Evolutionary conservation across 2,329 filamentous ascomycete species (phyloP), one percentile per base, ranked within the genome.

Genomic region (Botrytis squamosa): DNA sequence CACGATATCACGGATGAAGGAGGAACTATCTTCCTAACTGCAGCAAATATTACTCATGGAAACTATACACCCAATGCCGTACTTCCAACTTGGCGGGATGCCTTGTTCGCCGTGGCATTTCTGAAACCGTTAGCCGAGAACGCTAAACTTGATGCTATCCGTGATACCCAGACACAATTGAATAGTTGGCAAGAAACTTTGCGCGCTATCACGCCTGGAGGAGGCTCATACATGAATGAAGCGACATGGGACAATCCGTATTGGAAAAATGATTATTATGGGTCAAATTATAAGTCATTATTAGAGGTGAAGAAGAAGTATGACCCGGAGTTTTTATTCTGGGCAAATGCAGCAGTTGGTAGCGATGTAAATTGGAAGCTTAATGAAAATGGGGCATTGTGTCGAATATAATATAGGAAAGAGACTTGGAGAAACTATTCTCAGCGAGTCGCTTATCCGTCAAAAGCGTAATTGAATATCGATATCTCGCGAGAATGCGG

Each of bases 351-450:
- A 18, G 49, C 36, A 20, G 49, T 57, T 20, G 49, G 49, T 14
- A 69, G 66, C 6, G 49, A 57, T 69, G 8, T 69, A 40, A 12
- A 57, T 25, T 57, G 66, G 66, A 57, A 69, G 38, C 33, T 42
- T 40, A 25, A 14, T 57, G 36, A 10, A 1, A 57, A 22, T 22
- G 66, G 49, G 20, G 66, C 49, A 8, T 33, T 69, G 66, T 69
- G 66, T 42, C 49, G 66, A 40, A n/a, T 29, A 40, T 67, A 33
- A 55, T 29, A 25, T 14, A 55, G 49, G 49, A 55, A 55, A 55
- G 49, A 55, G 49, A n/a, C 9, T 55, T n/a, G 16, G 7, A 55
- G 49, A 55, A n/a, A 55, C 0, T 14, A 1, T n/a, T n/a, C 12
- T 57, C 18, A 29, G 25, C n/a, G 7, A 5, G n/a, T 57, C n/a